Evolutionary conservation across 2,329 filamentous ascomycete genomes (phyloP).

Genomic region (Aspergillus japonicus): DNA sequence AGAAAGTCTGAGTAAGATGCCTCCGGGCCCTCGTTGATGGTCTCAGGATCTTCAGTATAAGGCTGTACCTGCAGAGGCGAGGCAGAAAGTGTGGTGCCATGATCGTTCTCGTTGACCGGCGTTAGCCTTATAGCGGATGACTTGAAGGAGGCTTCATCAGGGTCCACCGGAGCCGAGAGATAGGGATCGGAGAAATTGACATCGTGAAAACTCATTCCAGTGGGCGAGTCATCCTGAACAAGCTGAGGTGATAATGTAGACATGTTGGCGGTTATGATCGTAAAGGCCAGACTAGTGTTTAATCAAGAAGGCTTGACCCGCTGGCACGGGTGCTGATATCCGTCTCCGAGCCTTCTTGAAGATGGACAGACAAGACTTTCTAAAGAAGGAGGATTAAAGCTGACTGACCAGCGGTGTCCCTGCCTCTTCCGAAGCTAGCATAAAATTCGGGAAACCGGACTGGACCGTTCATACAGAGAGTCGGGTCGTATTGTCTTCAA

Average conservation of each 20-base stretch:
- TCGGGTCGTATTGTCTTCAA: not conserved
- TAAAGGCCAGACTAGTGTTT: not conserved
- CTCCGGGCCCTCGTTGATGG: conserved; percentile 16
- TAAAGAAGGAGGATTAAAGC: not conserved
- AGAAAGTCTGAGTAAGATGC: conserved; percentile 30
- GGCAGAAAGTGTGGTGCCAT: conserved; percentile 17
- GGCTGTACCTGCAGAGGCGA: conserved; percentile 13
- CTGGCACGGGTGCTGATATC: not conserved
- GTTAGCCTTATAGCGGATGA: conserved; percentile 35
- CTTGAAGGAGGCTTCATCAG: conserved; percentile 39
- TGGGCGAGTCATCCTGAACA: conserved; percentile 23
- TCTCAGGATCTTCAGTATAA: conserved; percentile 11
- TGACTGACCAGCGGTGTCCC: not conserved
- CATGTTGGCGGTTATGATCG: conserved; percentile 14
- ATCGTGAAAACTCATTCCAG: conserved; percentile 31
- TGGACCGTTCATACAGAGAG: not conserved
- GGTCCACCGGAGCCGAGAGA: conserved; percentile 38
- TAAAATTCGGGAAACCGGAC: not conserved
- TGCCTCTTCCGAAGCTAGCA: not conserved
- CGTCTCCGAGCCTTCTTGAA: not conserved
- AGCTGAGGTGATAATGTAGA: conserved; percentile 24
- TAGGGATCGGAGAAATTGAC: conserved; percentile 39
- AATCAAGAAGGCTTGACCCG: not conserved
- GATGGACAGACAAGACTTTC: not conserved
- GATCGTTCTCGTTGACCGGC: conserved; percentile 24